Evolutionary conservation across 768 basidiomycete genomes (phyloP).

Genomic region (Mycena kentingensis): DNA sequence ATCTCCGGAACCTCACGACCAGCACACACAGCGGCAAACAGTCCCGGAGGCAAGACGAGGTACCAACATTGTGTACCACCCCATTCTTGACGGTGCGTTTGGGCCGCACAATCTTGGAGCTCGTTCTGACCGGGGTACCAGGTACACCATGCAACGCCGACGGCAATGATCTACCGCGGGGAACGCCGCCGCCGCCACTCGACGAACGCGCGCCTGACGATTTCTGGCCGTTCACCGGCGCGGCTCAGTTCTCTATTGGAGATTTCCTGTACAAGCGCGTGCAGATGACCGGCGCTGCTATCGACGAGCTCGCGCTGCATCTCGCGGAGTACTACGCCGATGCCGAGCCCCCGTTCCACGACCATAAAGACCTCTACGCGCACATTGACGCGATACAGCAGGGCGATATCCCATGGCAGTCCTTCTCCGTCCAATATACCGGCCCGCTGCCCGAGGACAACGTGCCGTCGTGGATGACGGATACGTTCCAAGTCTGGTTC

Average conservation of each 20-base stretch:
- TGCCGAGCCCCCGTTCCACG: constrained; percentile 32
- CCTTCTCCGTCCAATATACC: constrained; percentile 31
- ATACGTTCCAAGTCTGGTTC: constrained; percentile 29
- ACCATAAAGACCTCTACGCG: constrained; percentile 32
- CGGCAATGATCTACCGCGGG: constrained; percentile 8
- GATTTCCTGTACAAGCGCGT: constrained; percentile 22
- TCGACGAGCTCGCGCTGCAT: constrained; percentile 24
- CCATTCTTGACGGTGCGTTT: neutral
- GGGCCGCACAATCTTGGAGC: neutral
- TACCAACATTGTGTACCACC: neutral
- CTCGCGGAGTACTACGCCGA: constrained; percentile 20
- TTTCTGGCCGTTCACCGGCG: constrained; percentile 19
- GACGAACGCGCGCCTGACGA: constrained; percentile 8
- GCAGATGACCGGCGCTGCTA: constrained; percentile 26
- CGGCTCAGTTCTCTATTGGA: constrained; percentile 18
- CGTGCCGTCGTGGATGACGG: constrained; percentile 22
- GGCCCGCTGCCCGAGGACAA: constrained; percentile 11
- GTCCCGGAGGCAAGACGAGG: neutral
- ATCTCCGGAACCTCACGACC: neutral
- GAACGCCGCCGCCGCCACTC: constrained; percentile 11
- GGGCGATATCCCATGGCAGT: constrained; percentile 41
- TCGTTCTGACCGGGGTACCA: no score
- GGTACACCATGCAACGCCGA: constrained; percentile 14
- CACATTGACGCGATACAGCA: constrained; percentile 38
- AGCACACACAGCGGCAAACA: neutral